Conservation (phyloP, 2,329 filamentous ascomycete genomes). For the Pseudogymnoascus sp. region DNA sequence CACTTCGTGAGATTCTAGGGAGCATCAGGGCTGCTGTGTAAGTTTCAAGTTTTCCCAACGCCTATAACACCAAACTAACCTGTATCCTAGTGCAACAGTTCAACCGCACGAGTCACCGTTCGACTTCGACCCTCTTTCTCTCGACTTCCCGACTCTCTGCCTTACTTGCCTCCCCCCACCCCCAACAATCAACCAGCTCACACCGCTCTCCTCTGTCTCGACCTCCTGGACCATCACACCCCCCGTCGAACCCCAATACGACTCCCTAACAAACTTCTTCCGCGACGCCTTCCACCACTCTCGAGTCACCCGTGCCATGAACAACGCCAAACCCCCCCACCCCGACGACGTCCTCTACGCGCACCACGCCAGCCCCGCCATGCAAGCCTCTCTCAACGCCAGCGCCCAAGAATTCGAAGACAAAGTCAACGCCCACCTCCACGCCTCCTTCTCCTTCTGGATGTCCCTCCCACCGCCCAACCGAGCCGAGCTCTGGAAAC, state of each 20-base stretch:
- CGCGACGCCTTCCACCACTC: conserved; percentile 58
- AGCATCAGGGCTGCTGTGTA: conserved; percentile 79
- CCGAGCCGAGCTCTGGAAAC: conserved; percentile 49
- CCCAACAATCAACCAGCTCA: conserved; percentile 67
- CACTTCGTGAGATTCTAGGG: conserved; percentile 71
- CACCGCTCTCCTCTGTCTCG: conserved; percentile 62
- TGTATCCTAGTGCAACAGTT: conserved; percentile 40
- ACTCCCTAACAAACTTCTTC: conserved; percentile 60
- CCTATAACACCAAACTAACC: neutral
- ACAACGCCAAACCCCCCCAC: conserved; percentile 39
- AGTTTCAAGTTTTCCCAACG: conserved; percentile 24
- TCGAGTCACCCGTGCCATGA: conserved; percentile 45
- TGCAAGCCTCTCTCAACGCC: conserved; percentile 23
- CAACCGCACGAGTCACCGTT: conserved; percentile 50
- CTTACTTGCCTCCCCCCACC: conserved; percentile 74
- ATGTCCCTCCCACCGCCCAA: conserved; percentile 48
- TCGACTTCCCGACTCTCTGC: conserved; percentile 79
- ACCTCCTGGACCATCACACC: conserved; percentile 75
- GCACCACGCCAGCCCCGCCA: conserved; percentile 27
- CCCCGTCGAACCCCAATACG: conserved; percentile 64
- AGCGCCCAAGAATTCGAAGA: conserved; percentile 46
- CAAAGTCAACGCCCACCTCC: conserved; percentile 64
- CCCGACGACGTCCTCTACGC: conserved; percentile 25
- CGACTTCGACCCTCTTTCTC: conserved; percentile 75
- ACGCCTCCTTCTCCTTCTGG: conserved; percentile 74